phyloP scores from a whole-genome alignment of 1,284 basidiomycete species.

The Melampsora americana region DNA sequence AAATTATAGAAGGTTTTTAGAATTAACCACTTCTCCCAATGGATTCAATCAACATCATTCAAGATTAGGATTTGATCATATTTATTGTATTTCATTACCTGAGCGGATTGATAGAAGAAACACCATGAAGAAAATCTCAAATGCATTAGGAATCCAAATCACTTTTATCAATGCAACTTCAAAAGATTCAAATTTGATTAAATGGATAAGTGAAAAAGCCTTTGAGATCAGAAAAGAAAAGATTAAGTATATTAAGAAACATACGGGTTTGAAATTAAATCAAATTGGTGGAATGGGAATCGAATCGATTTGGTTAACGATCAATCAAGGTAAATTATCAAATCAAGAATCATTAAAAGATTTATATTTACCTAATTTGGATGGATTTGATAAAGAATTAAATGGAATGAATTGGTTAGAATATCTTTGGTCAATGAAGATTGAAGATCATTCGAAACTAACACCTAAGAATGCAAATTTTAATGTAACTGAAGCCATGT shows the following conservation, averaged over 20 bases:
- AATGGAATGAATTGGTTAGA: constrained; percentile 42
- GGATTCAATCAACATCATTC: constrained; percentile 46
- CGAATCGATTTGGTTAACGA: constrained; percentile 45
- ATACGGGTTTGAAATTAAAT: constrained; percentile 5
- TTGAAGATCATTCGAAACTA: constrained; percentile 44
- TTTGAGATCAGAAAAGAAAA: constrained; percentile 46
- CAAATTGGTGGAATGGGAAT: constrained; percentile 47
- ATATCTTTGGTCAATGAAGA: constrained; percentile 40
- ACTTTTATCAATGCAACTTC: constrained; percentile 50
- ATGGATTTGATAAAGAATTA: constrained; percentile 13
- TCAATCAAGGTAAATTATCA: constrained; percentile 23
- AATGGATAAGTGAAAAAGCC: constrained; percentile 51
- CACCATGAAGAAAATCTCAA: constrained; percentile 65
- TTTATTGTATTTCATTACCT: constrained; percentile 65
- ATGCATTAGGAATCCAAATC: constrained; percentile 48
- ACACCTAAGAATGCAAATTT: constrained; percentile 34
- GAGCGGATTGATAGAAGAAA: constrained; percentile 59
- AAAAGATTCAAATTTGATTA: constrained; percentile 47
- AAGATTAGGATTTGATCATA: constrained; percentile 53
- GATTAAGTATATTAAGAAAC: constrained; percentile 45
- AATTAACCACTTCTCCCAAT: constrained; percentile 45
- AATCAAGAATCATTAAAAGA: constrained; percentile 13
- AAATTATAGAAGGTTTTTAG: constrained; percentile 46
- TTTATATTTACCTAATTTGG: constrained; percentile 25
- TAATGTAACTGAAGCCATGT: constrained; percentile 45